Conservation (phyloP, 768 basidiomycete species). For the Gymnopilus dilepis region DNA sequence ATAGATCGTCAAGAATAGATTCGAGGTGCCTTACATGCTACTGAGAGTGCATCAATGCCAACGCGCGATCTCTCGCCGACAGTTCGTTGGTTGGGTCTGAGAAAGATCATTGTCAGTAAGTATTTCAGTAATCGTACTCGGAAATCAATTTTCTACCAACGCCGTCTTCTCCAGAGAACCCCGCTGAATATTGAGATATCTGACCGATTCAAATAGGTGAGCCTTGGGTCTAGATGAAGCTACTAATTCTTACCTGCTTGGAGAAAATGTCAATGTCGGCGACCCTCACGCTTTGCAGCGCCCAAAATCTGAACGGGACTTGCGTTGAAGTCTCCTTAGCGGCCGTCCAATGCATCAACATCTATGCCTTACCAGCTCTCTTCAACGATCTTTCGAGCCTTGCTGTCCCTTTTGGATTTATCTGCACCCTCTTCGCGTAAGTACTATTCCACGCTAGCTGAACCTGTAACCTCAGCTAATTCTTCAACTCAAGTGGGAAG, state of each 20-base stretch:
- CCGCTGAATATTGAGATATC: no score
- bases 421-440: conserved; percentile 6
- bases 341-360: conserved; percentile 1
- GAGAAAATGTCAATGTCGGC: neutral
- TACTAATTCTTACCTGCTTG: no score
- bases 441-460: neutral
- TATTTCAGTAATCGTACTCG: no score
- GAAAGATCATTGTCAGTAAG: neutral
- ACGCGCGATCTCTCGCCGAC: neutral
- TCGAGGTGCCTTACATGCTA: no score
- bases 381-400: neutral
- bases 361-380: neutral
- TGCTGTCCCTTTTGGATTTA: neutral
- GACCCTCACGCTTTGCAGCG: neutral
- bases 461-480: no score
- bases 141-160: no score
- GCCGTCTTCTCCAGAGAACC: no score
- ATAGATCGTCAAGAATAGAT: no score
- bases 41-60: neutral
- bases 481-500: neutral
- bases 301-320: conserved; percentile 2
- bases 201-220: no score
- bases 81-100: neutral
- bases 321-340: neutral
- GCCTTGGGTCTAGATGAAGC: no score